Evolutionary conservation across 371 early-diverging fungal species (phyloP).

Genomic region (Syncephalastrum monosporum): DNA sequence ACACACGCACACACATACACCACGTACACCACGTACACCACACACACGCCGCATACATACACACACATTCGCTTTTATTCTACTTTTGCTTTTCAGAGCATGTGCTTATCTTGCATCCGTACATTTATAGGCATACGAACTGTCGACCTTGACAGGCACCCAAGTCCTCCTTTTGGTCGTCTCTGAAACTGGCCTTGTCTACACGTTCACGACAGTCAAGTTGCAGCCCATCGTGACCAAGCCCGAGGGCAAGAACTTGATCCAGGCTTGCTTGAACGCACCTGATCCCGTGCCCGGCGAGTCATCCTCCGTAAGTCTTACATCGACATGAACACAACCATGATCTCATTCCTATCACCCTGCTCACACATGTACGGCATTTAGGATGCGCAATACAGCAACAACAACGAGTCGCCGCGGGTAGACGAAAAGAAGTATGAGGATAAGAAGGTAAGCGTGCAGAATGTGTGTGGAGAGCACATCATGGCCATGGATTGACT

Average conservation of each 20-base stretch:
- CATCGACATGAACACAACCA: not conserved
- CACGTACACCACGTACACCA: too few relatives aligned
- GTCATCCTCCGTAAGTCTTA: slow-evolving; percentile 16
- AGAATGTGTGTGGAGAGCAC: not conserved
- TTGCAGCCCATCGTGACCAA: slow-evolving; percentile 94
- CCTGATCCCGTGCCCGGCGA: slow-evolving; percentile 55
- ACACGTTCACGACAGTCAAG: slow-evolving; percentile 97
- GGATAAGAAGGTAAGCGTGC: slow-evolving; percentile 21
- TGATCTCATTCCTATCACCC: too few relatives aligned
- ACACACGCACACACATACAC: too few relatives aligned
- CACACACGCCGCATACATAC: too few relatives aligned
- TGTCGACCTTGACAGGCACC: slow-evolving; percentile 95
- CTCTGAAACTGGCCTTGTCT: slow-evolving; percentile 97
- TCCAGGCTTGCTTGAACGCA: slow-evolving; percentile 92
- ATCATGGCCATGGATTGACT: not conserved
- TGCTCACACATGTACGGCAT: too few relatives aligned
- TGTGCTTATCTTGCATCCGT: too few relatives aligned
- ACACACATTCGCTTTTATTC: too few relatives aligned
- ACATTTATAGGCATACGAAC: slow-evolving; percentile 83
- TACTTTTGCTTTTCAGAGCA: too few relatives aligned
- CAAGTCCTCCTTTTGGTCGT: slow-evolving; percentile 96
- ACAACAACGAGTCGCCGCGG: slow-evolving; percentile 14
- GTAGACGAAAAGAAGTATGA: slow-evolving; percentile 19
- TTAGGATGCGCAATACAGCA: not conserved
- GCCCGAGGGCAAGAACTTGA: slow-evolving; percentile 91